Base-by-base conservation (phyloP, 352 stramenopile species). In the Globisporangium cylindrosporum region DNA sequence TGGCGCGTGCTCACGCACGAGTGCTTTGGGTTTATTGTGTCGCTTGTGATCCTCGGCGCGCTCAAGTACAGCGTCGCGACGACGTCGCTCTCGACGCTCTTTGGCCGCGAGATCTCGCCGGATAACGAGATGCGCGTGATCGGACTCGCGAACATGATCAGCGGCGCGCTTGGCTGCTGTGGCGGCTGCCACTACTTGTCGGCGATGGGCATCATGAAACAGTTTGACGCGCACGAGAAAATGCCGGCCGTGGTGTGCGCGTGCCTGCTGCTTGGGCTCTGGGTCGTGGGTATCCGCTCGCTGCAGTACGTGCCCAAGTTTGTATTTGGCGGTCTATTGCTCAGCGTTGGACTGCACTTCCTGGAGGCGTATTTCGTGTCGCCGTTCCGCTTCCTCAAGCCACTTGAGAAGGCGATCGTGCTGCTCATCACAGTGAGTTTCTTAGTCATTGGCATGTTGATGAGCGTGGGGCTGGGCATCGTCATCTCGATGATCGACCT, bases 91-190 rank as follows among this genome's bases (percentile, higher is more conserved):
- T 94, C 87, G 9, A 93, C 85, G 22, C 72, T 94, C 4, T 94
- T 94, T 60, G 80, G 80, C 10, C 81, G 84, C 0, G 86, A 94
- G 43, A 91, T 94, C 56, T 92, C 82, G 2, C 82, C 84, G 0
- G 87, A 94, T 51, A 85, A 86, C 22, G 85, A 94, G 64, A 92
- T 94, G 83, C 77, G 83, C 24, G 84, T 91, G 5, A 94, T 94
- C 49, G 87, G 87, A 2, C 25, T 92, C 15, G 87, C 83, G 3
- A 94, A 94, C 62, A 78, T 94, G 8, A 66, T 78, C 1, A 90
- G 77, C 36, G 87, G 87, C 0, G 51, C 85, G 10, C 62, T 93
- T 4, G 87, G 87, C 2, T 92, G 85, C 62, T 91, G 81, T 56
- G 87, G 85, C 2, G 87, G 87, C 0, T 93, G 85, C 51, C 87